Conservation (phyloP, 192 early-diverging fungal genomes). For the Martensiomyces pterosporus region DNA sequence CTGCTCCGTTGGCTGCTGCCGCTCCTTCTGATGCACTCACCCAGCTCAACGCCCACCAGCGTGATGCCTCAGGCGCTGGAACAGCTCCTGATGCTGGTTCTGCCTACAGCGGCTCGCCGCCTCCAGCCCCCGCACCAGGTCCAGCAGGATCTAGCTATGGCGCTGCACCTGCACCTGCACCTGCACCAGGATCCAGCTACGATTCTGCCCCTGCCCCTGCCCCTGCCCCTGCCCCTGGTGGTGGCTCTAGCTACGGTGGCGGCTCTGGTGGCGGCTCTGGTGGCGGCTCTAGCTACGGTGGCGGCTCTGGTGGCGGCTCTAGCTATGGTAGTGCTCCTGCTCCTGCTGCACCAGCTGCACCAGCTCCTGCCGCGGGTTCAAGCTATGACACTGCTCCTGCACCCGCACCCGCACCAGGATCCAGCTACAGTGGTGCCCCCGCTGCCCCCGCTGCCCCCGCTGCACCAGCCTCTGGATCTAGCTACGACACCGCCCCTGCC, state of each 20-base stretch:
- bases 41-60: too few species aligned
- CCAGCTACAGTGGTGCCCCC: constrained; percentile 1
- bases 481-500: constrained; percentile 12
- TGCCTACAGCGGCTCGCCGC: constrained; percentile 1
- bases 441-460: constrained; percentile 11
- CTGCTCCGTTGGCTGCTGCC: constrained; percentile 2
- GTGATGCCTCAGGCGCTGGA: not conserved
- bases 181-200: not conserved
- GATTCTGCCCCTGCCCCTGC: constrained; percentile 5
- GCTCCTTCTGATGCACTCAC: constrained; percentile 3
- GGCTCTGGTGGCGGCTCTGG: constrained; percentile 8
- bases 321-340: constrained; percentile 11
- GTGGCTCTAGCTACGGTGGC: not conserved
- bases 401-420: not conserved
- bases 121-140: constrained; percentile 9
- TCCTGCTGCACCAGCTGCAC: constrained; percentile 10
- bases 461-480: constrained; percentile 12
- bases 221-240: not conserved
- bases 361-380: not conserved
- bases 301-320: constrained; percentile 5
- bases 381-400: constrained; percentile 13
- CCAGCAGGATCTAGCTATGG: constrained; percentile 7
- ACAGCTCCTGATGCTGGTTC: constrained; percentile 2
- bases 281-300: constrained; percentile 9
- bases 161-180: constrained; percentile 6